These are phyloP conservation scores for Polytrichum formosum DNA, from an alignment of 225 moss, liverwort and hornwort genomes.

Conservation along the genomic window DNA sequence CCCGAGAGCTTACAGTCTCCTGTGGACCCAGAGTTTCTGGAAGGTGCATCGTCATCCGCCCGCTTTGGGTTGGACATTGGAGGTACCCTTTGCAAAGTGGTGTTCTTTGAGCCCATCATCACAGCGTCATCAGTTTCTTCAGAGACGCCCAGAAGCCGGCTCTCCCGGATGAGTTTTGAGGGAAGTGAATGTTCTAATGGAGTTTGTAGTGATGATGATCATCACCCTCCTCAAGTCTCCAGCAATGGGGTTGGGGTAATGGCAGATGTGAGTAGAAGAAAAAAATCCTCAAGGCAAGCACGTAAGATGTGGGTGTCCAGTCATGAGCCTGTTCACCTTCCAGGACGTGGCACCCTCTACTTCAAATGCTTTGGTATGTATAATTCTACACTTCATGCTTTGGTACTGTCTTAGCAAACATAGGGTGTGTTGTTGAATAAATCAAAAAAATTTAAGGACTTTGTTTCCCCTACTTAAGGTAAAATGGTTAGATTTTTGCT, in stretches of 20 bases:
- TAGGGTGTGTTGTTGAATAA: too few relatives aligned
- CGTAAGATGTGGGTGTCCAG: conserved; percentile 87
- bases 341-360: conserved; percentile 78
- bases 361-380: conserved; percentile 92
- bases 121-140: conserved; percentile 16
- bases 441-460: too few relatives aligned
- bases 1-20: conserved; percentile 49
- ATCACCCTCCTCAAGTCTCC: background rate
- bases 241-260: background rate
- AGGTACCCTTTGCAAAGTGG: conserved; percentile 88
- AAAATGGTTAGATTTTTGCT: too few relatives aligned
- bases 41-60: conserved; percentile 67
- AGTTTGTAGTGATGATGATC: background rate
- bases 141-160: conserved; percentile 20
- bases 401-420: too few relatives aligned
- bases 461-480: too few relatives aligned
- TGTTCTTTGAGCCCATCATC: conserved; percentile 69
- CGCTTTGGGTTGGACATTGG: conserved; percentile 83
- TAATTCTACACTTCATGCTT: too few relatives aligned
- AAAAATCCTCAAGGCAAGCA: conserved; percentile 40
- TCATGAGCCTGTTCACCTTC: conserved; percentile 76
- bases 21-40: conserved; percentile 57
- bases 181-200: conserved; percentile 11
- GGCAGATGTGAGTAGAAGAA: conserved; percentile 25
- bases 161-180: conserved; percentile 20